Conservation (phyloP, 2,329 filamentous ascomycete genomes). For the Chrysosphaeria jannelii region DNA sequence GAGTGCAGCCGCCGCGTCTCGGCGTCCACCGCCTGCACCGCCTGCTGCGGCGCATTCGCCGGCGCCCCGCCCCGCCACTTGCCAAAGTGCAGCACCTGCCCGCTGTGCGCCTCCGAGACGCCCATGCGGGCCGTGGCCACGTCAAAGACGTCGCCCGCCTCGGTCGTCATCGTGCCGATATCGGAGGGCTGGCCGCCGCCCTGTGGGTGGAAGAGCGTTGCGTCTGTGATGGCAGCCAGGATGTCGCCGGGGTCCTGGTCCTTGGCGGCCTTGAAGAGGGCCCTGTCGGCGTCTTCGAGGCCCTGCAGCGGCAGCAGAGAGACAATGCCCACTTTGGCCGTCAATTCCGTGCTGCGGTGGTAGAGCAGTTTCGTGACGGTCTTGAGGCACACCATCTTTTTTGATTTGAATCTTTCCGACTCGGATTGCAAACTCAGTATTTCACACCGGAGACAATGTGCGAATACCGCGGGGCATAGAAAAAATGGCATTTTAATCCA, state of each 20-base stretch:
- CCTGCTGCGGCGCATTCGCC: conserved; percentile 11
- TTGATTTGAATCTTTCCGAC: no score
- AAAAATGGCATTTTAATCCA: no score
- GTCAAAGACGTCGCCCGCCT: conserved; percentile 11
- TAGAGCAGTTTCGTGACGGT: no score
- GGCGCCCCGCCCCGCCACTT: conserved; percentile 11
- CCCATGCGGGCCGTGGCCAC: conserved; percentile 27
- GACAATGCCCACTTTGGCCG: no score
- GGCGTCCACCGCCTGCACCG: conserved; percentile 26
- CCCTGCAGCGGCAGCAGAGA: no score
- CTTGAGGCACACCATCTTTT: no score
- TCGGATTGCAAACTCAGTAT: no score
- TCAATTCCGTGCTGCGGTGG: no score
- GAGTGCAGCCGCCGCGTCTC: conserved; percentile 32
- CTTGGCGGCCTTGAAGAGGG: conserved; percentile 25
- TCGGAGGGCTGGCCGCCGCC: conserved; percentile 48
- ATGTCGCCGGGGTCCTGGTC: conserved; percentile 9
- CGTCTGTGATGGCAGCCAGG: conserved; percentile 25
- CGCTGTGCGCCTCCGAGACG: conserved; percentile 15
- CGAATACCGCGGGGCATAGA: no score
- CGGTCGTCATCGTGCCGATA: conserved; percentile 20
- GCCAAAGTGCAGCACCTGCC: conserved; percentile 35
- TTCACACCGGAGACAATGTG: no score
- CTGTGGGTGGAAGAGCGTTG: conserved; percentile 49
- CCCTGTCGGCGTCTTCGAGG: conserved; percentile 17